These are phyloP conservation scores for Suaeda aralocaspica DNA, from an alignment of 148 eudicot species.

Conservation along the genomic window DNA sequence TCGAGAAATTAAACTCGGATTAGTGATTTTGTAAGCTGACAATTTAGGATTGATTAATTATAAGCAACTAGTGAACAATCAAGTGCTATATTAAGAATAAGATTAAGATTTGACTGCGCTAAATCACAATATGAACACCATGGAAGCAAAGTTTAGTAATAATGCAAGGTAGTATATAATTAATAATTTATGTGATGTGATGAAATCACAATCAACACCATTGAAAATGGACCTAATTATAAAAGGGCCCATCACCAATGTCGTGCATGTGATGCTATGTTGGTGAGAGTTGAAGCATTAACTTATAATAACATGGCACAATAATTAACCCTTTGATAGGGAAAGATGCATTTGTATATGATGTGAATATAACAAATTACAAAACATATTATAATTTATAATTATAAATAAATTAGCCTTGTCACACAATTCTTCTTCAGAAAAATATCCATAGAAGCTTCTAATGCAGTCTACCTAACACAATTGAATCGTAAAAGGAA, in stretches of 20 bases:
- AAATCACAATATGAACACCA: not conserved
- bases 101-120: not conserved
- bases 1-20: no score
- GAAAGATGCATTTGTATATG: not conserved
- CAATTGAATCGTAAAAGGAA: constrained; percentile 24
- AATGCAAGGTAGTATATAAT: no score
- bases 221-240: not conserved
- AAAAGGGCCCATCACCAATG: not conserved
- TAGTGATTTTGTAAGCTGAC: no score
- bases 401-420: no score
- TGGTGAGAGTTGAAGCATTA: constrained; percentile 18
- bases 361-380: not conserved
- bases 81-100: no score
- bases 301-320: not conserved
- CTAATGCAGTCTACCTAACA: constrained; percentile 65
- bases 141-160: not conserved
- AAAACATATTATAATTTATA: no score
- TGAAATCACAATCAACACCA: not conserved
- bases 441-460: constrained; percentile 40
- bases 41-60: no score
- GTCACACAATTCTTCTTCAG: constrained; percentile 4
- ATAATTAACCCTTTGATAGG: not conserved
- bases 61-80: no score
- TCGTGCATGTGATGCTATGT: constrained; percentile 15
- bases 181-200: not conserved